Conservation (phyloP, 371 early-diverging fungal genomes). For the Rhizomucor pusillus region DNA sequence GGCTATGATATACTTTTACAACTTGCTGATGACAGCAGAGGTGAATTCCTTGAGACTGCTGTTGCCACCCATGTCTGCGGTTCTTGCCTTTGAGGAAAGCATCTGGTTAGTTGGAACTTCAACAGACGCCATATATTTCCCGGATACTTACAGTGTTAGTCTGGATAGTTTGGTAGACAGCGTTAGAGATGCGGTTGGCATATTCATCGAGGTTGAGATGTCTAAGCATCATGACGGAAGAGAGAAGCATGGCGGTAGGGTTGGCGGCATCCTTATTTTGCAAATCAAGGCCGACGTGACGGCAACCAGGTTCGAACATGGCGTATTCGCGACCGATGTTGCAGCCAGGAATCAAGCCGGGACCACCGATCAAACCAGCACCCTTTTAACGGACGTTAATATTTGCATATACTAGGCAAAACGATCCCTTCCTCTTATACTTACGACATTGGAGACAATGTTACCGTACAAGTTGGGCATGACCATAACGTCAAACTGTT, state of each 20-base stretch:
- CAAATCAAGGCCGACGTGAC: conserved; percentile 94
- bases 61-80: conserved; percentile 43
- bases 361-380: conserved; percentile 94
- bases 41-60: conserved; percentile 91
- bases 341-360: conserved; percentile 93
- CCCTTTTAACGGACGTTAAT: conserved; percentile 40
- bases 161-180: conserved; percentile 81
- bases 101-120: background rate
- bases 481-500: conserved; percentile 97
- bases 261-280: conserved; percentile 88
- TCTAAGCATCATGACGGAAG: conserved; percentile 95
- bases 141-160: conserved; percentile 34
- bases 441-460: conserved; percentile 89
- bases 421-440: conserved; percentile 7
- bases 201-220: conserved; percentile 83
- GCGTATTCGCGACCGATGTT: conserved; percentile 96
- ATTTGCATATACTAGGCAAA: background rate
- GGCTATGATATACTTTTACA: conserved; percentile 36
- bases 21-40: conserved; percentile 64
- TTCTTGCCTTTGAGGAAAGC: conserved; percentile 15
- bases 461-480: conserved; percentile 98
- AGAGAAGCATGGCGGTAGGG: conserved; percentile 94
- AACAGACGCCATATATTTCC: conserved; percentile 23
- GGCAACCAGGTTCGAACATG: conserved; percentile 95
- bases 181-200: conserved; percentile 83